Evolutionary conservation across 192 early-diverging fungal species (phyloP), one percentile per base, ranked within the genome.

Genomic region (Gamsiella multidivaricata): DNA sequence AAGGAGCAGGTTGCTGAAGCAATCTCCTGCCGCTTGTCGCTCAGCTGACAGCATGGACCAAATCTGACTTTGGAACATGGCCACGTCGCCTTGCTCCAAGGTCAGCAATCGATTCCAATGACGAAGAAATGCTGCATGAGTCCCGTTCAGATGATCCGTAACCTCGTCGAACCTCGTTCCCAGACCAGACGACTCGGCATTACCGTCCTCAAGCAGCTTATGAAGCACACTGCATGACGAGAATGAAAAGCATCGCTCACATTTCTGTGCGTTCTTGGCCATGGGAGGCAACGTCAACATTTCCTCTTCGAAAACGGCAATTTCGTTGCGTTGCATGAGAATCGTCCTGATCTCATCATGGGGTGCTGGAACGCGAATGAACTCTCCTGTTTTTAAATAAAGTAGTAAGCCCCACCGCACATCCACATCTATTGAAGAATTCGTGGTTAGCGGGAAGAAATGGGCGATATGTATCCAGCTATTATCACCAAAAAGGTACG

Each of bases 41-140:
- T 88, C 80, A 3, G 62, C 49, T 0, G 84, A 79, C 10, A 41
- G 51, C 73, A 89, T 83, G 15, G 71, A 85, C 94, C 94, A 95
- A 17, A 94, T 89, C 72, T 93, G 89, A 28, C 81, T 82, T 18
- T 88, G 85, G 39, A 87, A 81, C 29, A 83, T 80, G 51, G 79
- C 60, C 45, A 86, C 80, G 50, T 96, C 91, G 0, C 84, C 70
- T 68, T 97, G 95, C 58, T 97, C 95, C 61, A 88, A 51, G 10
- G 87, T 82, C 26, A 98, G 83, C 28, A 97, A 58, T 18, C 70
- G 61, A 57, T 91, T 87, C 96, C 97, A 97, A 18, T 89, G 85
- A 26, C 82, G 83, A 54, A 96, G 88, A 79, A 97, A 98, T 41
- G 54, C 71, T 14, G 86, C 22, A n/a, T 94, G 90, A 5, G 57